Evolutionary conservation across 2,329 filamentous ascomycete species (phyloP), one percentile per base, ranked within the genome.

Genomic region (Balansia obtecta): DNA sequence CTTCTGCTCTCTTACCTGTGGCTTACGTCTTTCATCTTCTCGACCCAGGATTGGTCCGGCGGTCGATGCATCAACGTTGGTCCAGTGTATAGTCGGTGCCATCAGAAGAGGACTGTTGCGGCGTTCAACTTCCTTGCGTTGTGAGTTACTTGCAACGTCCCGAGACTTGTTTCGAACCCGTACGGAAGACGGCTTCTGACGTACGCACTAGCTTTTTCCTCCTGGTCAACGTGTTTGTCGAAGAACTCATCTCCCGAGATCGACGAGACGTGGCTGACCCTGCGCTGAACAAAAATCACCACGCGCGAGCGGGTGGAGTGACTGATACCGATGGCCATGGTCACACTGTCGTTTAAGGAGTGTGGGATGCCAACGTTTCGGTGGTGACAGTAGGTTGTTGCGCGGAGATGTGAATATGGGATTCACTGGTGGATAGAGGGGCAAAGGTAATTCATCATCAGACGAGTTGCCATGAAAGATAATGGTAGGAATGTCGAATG

Each of bases 11-110:
- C 58, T 18, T 61, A 59, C 46, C 55, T 61, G 1, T 61, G 59
- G 59, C 54, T 62, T 43, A 60, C 59, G 7, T 52, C 57, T 16
- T 60, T 61, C 46, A 58, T 60, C 53, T 60, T 61, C 48, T 50
- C 58, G 8, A 51, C 57, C 1, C 50, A 58, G 15, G 56, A 59
- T 42, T 61, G 58, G 56, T 52, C 52, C 16, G 52, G 54, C 7
- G 45, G 37, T 10, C 51, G 53, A 11, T 58, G 57, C 16, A 30
- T 18, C 13, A 16, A 34, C 2, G 42, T 13, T 20, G 32, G 38
- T 3, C 55, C 53, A 5, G 49, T 48, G 12, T 13, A 34, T 2
- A 50, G 42, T 15, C 40, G 52, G 12, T 61, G 59, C 38, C 34
- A 45, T 10, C 43, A 52, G 40, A 62, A 61, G 52, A 54, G 56